phyloP scores from a whole-genome alignment of 306 rosid species.

The Luffa acutangula region DNA sequence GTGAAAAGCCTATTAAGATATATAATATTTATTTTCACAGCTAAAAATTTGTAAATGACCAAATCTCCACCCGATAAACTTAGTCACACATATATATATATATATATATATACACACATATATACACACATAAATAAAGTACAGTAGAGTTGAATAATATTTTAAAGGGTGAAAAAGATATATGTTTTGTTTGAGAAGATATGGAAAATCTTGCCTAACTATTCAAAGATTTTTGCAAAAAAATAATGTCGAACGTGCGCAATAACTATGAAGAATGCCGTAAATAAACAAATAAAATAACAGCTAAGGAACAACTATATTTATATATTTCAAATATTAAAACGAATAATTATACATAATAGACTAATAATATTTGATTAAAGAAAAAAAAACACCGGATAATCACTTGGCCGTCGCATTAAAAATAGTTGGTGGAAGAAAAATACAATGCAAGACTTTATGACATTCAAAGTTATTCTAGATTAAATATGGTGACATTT shows the following conservation, averaged over 20 bases:
- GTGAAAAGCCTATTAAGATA: too few relatives aligned
- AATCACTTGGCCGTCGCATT: background rate
- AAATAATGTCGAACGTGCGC: background rate
- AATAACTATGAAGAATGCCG: background rate
- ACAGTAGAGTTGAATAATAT: too few relatives aligned
- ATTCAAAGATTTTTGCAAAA: background rate
- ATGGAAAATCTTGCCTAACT: background rate
- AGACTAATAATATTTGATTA: background rate
- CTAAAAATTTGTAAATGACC: background rate
- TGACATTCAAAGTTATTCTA: background rate
- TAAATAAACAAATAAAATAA: too few relatives aligned
- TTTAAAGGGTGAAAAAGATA: background rate
- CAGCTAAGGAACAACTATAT: too few relatives aligned
- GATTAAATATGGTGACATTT: background rate
- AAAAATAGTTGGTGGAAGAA: background rate
- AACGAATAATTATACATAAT: too few relatives aligned
- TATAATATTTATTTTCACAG: too few relatives aligned
- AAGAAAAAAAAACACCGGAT: too few relatives aligned
- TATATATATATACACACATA: too few relatives aligned
- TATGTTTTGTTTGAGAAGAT: background rate
- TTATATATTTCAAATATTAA: too few relatives aligned
- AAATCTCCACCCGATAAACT: background rate
- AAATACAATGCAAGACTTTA: background rate
- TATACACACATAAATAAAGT: background rate
- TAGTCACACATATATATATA: background rate